Evolutionary conservation across 2,329 filamentous ascomycete genomes (phyloP), one percentile per base, ranked within the genome.

Genomic region (Penicillium sp.): DNA sequence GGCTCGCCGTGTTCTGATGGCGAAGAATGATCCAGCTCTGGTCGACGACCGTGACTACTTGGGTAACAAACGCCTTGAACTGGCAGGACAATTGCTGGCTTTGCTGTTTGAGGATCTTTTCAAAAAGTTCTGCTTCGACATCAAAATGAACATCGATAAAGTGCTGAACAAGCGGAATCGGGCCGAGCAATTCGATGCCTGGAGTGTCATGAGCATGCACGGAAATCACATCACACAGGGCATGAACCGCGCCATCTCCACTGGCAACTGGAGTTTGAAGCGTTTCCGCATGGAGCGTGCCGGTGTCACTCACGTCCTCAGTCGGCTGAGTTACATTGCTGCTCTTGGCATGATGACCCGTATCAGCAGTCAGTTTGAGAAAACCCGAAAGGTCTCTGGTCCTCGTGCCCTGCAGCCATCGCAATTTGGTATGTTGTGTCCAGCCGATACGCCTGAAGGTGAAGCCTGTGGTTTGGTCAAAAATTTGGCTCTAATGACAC

Each of bases 291-390:
- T 99, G 95, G 96, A 98, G 73, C 85, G 94, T 73, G 94, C 95
- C 22, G 95, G 95, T 73, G 92, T 99, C 22, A 98, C 96, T 0
- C 95, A 99, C 76, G 92, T 99, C 42, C 83, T 99, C 51, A 98
- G 94, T 77, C 88, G 95, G 64, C 82, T 99, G 57, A 98, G 94
- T 76, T 99, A 98, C 73, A 97, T 99, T 75, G 91, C 90, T 63
- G 95, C 95, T 31, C 85, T 99, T 31, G 96, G 96, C 63, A 99
- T 99, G 96, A 99, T 99, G 95, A 99, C 95, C 14, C 86, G 95
- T 76, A 98, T 99, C 71, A 95, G 90, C 75, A 96, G 91, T 84
- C 95, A 99, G 79, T 99, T 99, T 71, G 95, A 99, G 75, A 99
- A 99, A 83, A 98, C 95, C 2, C 83, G 95, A 68, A 99, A 99